phyloP scores from a whole-genome alignment of 345 rosid species.

The Eucalyptus paniculata region DNA sequence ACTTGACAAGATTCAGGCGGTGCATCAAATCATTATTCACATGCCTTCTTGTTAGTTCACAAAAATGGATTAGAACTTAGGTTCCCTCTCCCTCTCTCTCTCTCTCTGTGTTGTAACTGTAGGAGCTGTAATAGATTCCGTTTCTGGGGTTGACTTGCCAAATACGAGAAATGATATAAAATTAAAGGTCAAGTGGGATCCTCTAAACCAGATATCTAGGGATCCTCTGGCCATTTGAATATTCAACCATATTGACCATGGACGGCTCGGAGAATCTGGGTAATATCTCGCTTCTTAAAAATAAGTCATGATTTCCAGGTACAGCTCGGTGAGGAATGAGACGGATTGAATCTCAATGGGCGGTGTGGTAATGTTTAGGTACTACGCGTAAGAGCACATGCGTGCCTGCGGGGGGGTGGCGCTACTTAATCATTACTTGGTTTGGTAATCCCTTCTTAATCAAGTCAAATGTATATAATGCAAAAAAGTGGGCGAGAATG shows the following conservation, averaged over 20 bases:
- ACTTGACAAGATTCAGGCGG: background rate
- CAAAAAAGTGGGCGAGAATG: background rate
- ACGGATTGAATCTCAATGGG: background rate
- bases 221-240: slow-evolving; percentile 14
- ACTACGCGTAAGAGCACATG: background rate
- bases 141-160: background rate
- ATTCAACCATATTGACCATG: background rate
- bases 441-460: background rate
- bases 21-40: background rate
- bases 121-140: background rate
- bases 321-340: background rate
- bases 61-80: background rate
- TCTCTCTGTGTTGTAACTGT: background rate
- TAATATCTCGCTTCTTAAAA: background rate
- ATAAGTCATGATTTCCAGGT: background rate
- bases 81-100: background rate
- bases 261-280: background rate
- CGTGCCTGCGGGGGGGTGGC: background rate
- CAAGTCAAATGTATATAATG: background rate
- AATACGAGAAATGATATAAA: background rate
- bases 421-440: background rate
- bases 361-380: background rate
- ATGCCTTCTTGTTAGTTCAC: background rate
- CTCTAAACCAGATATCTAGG: slow-evolving; percentile 34
- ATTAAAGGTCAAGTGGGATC: background rate